A percentile compares a stretch with the other conserved stretches of the same genome.
Conservation (phyloP, 1,284 basidiomycete species). For the Boletus sp. region DNA sequence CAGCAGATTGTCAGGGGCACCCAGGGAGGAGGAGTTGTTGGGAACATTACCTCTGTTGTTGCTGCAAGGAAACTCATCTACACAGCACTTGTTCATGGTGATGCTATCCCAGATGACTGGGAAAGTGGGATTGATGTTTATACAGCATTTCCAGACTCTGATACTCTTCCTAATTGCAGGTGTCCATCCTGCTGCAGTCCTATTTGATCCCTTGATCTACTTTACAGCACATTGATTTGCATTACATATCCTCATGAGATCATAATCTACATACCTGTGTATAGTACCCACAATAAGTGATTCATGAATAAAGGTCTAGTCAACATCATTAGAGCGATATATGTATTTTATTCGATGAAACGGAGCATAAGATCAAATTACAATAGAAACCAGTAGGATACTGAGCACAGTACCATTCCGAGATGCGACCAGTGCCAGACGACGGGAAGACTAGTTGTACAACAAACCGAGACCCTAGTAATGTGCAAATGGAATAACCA, state of each 20-base stretch:
- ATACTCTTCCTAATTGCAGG: conserved; percentile 14
- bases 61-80: conserved; percentile 42
- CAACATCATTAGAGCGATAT: too few species aligned
- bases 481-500: conserved; percentile 11
- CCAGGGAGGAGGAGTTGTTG: conserved; percentile 38
- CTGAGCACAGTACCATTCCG: conserved; percentile 6
- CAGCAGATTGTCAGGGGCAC: conserved; percentile 49
- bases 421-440: conserved; percentile 5
- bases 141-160: conserved; percentile 7
- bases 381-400: conserved; percentile 12
- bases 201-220: conserved; percentile 14
- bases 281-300: background rate
- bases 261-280: background rate
- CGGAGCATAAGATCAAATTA: conserved; percentile 14
- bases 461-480: conserved; percentile 9
- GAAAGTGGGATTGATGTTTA: conserved; percentile 24
- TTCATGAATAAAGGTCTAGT: too few species aligned
- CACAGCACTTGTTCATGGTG: conserved; percentile 24
- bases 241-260: background rate
- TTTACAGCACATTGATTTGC: background rate
- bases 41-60: conserved; percentile 42
- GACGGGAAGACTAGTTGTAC: conserved; percentile 16
- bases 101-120: conserved; percentile 34
- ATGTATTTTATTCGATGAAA: background rate
- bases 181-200: conserved; percentile 26